These are phyloP conservation scores for Zygoascus meyerae DNA, from an alignment of 1,139 yeast genomes.

Conservation along the genomic window DNA sequence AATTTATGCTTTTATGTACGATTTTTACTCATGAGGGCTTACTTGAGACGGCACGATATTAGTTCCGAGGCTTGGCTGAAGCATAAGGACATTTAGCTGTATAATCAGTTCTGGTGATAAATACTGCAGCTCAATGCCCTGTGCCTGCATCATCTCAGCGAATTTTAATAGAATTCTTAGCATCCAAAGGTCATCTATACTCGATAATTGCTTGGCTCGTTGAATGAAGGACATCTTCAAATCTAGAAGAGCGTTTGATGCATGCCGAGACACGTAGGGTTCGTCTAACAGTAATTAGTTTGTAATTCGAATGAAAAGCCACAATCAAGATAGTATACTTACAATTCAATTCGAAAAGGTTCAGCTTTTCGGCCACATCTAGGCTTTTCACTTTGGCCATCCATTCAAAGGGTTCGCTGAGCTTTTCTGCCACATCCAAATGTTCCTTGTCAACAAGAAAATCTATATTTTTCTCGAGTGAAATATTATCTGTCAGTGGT, in stretches of 20 bases:
- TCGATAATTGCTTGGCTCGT: conserved; percentile 42
- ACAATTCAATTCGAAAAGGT: conserved; percentile 15
- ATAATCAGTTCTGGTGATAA: conserved; percentile 17
- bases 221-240: conserved; percentile 48
- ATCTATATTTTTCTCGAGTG: background rate
- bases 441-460: conserved; percentile 1
- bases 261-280: background rate
- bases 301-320: background rate
- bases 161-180: conserved; percentile 58
- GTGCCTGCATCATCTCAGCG: conserved; percentile 38
- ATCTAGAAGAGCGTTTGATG: conserved; percentile 46
- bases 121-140: conserved; percentile 14
- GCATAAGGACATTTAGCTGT: conserved; percentile 13
- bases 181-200: conserved; percentile 60
- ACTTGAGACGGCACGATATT: too few species aligned
- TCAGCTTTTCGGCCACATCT: conserved; percentile 10
- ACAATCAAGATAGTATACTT: conserved; percentile 7
- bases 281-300: background rate
- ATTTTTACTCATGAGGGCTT: too few species aligned
- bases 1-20: too few species aligned
- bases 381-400: conserved; percentile 3
- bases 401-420: conserved; percentile 1
- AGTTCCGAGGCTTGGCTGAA: background rate
- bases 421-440: background rate
- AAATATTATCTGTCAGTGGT: background rate